phyloP scores from a whole-genome alignment of 2,329 filamentous ascomycete genomes.

The Pseudogymnoascus sp. region DNA sequence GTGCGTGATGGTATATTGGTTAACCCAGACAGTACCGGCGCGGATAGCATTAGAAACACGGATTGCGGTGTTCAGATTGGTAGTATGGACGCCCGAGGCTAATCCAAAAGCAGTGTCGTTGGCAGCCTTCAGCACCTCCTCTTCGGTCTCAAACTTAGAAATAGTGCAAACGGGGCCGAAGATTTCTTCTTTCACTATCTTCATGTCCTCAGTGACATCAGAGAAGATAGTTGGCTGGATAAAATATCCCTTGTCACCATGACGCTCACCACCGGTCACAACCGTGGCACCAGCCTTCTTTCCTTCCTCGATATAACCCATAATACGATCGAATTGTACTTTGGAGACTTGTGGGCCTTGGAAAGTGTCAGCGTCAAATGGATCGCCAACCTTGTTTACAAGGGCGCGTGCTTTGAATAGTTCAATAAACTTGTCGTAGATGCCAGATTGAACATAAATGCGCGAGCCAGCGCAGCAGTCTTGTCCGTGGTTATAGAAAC shows the following conservation, averaged over 20 bases:
- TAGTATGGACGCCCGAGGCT: constrained; percentile 60
- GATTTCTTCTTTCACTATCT: constrained; percentile 67
- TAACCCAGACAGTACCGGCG: constrained; percentile 41
- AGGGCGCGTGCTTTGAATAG: constrained; percentile 55
- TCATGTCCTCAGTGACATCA: constrained; percentile 62
- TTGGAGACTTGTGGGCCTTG: constrained; percentile 64
- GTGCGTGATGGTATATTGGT: constrained; percentile 59
- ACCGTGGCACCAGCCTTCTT: constrained; percentile 58
- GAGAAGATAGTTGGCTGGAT: constrained; percentile 68
- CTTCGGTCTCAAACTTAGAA: constrained; percentile 61
- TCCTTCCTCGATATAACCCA: constrained; percentile 56
- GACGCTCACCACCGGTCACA: constrained; percentile 57
- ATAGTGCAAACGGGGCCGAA: constrained; percentile 66
- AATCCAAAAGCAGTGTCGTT: constrained; percentile 61
- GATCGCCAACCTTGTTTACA: constrained; percentile 59
- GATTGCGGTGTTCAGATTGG: constrained; percentile 59
- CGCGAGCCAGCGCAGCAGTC: constrained; percentile 53
- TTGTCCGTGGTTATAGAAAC: constrained; percentile 37
- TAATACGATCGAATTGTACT: constrained; percentile 62
- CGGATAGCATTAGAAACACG: constrained; percentile 55
- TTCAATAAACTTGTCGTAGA: constrained; percentile 63
- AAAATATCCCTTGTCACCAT: constrained; percentile 61
- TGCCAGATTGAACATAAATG: constrained; percentile 60
- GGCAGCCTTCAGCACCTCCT: constrained; percentile 53
- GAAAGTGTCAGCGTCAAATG: constrained; percentile 57